Conservation (phyloP, 331 rosid genomes). For the Pyracantha coccinea region DNA sequence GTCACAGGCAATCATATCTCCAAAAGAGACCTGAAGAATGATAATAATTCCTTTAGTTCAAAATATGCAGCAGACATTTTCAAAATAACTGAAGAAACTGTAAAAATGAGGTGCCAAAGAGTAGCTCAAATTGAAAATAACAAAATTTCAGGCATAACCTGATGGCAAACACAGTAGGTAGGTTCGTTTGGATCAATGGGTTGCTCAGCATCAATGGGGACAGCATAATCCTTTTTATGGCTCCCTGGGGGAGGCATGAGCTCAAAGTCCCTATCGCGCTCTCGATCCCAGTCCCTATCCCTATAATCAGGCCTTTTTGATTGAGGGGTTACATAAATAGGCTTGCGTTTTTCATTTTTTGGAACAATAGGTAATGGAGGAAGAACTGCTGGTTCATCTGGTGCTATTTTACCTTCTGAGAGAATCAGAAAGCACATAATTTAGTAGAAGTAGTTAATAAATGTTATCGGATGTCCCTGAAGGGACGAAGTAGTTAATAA, state of each 20-base stretch:
- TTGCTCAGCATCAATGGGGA: slow-evolving; percentile 76
- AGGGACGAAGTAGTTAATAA: slow-evolving; percentile 11
- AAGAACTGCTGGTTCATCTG: slow-evolving; percentile 79
- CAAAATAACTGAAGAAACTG: slow-evolving; percentile 15
- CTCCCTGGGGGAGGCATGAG: slow-evolving; percentile 99
- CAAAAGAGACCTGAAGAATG: slow-evolving; percentile 78
- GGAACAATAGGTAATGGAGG: slow-evolving; percentile 83
- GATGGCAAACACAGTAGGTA: slow-evolving; percentile 96
- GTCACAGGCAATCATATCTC: slow-evolving; percentile 99
- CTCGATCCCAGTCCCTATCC: slow-evolving; percentile 95
- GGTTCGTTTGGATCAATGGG: slow-evolving; percentile 97
- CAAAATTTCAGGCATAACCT: slow-evolving; percentile 40
- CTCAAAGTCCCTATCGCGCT: slow-evolving; percentile 93
- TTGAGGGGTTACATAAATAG: slow-evolving; percentile 56
- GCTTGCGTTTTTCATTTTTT: slow-evolving; percentile 67
- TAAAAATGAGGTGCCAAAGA: slow-evolving; percentile 1
- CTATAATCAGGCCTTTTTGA: slow-evolving; percentile 72
- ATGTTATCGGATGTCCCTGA: too few species aligned
- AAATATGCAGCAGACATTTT: slow-evolving; percentile 10
- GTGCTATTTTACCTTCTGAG: slow-evolving; percentile 86
- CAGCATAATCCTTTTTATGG: slow-evolving; percentile 65
- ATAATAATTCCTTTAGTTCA: slow-evolving; percentile 15
- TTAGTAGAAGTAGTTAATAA: slow-evolving; percentile 8
- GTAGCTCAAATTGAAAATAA: slow-evolving; percentile 4
- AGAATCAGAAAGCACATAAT: slow-evolving; percentile 13